Evolutionary conservation across 352 stramenopile species (phyloP), one percentile per base, ranked within the genome.

Genomic region (Globisporangium nunn): DNA sequence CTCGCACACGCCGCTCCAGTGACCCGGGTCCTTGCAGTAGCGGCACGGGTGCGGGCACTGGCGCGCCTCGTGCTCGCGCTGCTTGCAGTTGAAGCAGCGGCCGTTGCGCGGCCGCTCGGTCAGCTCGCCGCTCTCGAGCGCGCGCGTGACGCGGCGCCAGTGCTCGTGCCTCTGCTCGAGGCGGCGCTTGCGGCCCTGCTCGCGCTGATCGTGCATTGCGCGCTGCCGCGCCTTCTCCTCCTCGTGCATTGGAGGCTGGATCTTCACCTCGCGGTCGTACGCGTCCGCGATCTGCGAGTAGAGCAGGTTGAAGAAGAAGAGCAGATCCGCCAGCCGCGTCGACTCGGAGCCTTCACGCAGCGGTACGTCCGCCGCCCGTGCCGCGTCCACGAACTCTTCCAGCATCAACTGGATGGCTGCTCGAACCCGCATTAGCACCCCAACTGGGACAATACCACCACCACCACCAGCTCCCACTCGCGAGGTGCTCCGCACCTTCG

Each of bases 11-110:
- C 72, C 85, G 54, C 81, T 91, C 53, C 81, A 93, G 62, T 95
- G 85, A 33, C 73, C 81, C 4, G 62, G 43, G 17, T 87, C 51
- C 54, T 92, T 87, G 67, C 82, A 95, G 63, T 93, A 93, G 18
- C 81, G 79, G 53, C 85, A 95, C 11, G 82, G 77, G 12, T 86
- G 70, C 14, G 76, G 72, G 50, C 85, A 95, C 45, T 79, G 68
- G 49, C 85, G 87, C 40, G 85, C 81, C 44, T 92, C 74, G 67
- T 95, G 85, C 54, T 78, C 77, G 23, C 78, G 71, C 56, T 88
- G 64, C 60, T 91, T 88, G 76, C 85, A 95, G 67, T 95, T 95
- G 71, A 82, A 95, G 67, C 85, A 95, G 11, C 74, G 74, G 14
- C 76, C 75, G 18, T 82, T 78, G 35, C 75, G 74, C 28, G 82